Conservation (phyloP, 345 rosid species). For the Clarkia xantiana region DNA sequence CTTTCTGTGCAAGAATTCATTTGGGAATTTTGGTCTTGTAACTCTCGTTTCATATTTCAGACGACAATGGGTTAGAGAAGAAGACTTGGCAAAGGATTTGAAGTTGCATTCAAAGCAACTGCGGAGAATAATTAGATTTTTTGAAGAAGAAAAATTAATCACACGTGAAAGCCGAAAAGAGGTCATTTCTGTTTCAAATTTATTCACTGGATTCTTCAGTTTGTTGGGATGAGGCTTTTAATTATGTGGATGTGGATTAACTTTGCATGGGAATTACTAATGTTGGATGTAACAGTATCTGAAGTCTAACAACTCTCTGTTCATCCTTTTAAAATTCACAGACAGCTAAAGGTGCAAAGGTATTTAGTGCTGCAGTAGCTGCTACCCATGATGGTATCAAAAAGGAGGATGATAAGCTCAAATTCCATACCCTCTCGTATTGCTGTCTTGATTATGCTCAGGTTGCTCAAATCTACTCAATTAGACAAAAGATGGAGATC, state of each 20-base stretch:
- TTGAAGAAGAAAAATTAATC: constrained; percentile 67
- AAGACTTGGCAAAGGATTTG: constrained; percentile 80
- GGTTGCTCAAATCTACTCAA: constrained; percentile 14
- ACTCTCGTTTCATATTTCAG: constrained; percentile 22
- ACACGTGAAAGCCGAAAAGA: constrained; percentile 70
- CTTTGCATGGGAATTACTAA: too few relatives aligned
- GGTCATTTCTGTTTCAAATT: constrained; percentile 24
- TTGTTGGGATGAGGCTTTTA: too few relatives aligned
- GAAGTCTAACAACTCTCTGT: too few relatives aligned
- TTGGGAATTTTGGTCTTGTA: not conserved
- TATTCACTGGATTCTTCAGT: not conserved
- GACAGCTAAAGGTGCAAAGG: constrained; percentile 78
- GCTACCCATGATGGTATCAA: constrained; percentile 36
- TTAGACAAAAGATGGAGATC: too few relatives aligned
- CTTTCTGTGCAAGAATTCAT: too few relatives aligned
- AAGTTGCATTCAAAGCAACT: constrained; percentile 68
- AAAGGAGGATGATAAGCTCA: constrained; percentile 65
- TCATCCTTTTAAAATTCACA: constrained; percentile 9
- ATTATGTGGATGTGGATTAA: not conserved
- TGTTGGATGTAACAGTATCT: too few relatives aligned
- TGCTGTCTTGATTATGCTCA: constrained; percentile 82
- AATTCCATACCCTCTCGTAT: constrained; percentile 71
- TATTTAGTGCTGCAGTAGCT: constrained; percentile 63
- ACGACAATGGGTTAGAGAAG: constrained; percentile 88
- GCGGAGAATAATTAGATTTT: constrained; percentile 44